Base-by-base conservation (phyloP, 2,329 filamentous ascomycete genomes). In the Pseudocercospora cruenta region DNA sequence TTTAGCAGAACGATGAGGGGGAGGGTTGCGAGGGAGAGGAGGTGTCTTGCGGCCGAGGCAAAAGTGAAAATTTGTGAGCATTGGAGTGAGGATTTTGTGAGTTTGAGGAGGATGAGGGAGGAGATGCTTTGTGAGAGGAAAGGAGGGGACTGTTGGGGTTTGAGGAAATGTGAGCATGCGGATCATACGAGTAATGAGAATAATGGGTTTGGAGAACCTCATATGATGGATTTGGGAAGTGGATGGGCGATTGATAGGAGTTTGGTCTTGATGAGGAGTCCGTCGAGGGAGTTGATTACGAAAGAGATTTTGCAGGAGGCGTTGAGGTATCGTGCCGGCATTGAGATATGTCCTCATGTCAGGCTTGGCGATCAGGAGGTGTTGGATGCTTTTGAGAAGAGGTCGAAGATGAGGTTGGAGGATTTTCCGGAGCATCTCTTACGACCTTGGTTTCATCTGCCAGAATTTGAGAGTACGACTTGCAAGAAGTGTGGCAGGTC, bases 341-440 rank as follows among this genome's bases (percentile, higher is more conserved):
- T 66, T 14, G n/a, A 21, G 6, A 58, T 66, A 10, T 66, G 64
- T 54, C 33, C n/a, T 22, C 64, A 62, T 53, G 28, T 66, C 14
- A 31, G 24, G 12, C 26, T 60, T 8, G 55, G 54, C 1, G 54
- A 60, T 45, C 19, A 49, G n/a, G 47, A 24, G 2, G 45, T 63
- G 26, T 12, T 60, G 4, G 19, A 22, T 12, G 57, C 36, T 24
- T 62, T 66, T 33, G 12, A 19, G 21, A 28, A 39, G 47, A 9
- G 31, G 4, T 16, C 24, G 3, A 39, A 47, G 2, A 47, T 28
- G 24, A 31, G 8, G 45, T 33, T 28, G 21, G 12, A 58, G 39
- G 19, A 36, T 19, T 9, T 54, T 1, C n/a, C 59, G 31, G 45
- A 62, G 45, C 59, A 51, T 24, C 16, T 62, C n/a, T 14, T 36